phyloP scores from a whole-genome alignment of 73 alveolate genomes.

The Durusdinium trenchii region DNA sequence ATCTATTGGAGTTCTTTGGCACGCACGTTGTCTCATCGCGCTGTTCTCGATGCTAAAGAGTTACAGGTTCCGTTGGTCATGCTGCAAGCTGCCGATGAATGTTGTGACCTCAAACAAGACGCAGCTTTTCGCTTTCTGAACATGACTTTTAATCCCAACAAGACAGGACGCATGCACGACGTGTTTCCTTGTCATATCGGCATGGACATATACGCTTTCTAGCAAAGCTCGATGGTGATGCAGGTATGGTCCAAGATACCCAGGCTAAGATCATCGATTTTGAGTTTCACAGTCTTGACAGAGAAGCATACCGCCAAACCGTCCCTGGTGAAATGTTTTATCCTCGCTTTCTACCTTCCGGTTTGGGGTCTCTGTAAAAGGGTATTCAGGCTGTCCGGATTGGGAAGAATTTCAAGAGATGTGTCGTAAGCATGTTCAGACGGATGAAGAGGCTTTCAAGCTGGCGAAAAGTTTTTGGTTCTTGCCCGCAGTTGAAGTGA shows the following conservation, averaged over 20 bases:
- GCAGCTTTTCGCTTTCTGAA: not conserved
- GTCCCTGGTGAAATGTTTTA: not conserved
- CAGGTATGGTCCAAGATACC: constrained; percentile 32
- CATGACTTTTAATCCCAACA: constrained; percentile 7
- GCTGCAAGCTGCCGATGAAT: constrained; percentile 22
- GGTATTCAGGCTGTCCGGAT: not conserved
- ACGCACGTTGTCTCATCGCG: constrained; percentile 9
- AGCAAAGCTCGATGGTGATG: not conserved
- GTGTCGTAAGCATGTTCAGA: not conserved
- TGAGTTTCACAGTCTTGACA: not conserved
- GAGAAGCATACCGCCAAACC: not conserved
- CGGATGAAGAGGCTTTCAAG: not conserved
- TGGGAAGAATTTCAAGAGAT: not conserved
- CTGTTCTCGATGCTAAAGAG: not conserved
- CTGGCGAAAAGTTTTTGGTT: not conserved
- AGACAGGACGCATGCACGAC: constrained; percentile 10
- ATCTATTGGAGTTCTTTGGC: not conserved
- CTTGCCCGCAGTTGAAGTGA: not conserved
- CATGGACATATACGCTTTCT: not conserved
- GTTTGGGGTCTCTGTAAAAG: not conserved
- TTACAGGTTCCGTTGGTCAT: not conserved
- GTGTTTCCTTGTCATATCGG: constrained; percentile 26
- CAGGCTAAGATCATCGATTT: not conserved
- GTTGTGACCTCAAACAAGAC: not conserved
- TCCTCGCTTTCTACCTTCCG: not conserved